Conservation (phyloP, 2,329 filamentous ascomycete species). For the Fusarium sambucinum region DNA sequence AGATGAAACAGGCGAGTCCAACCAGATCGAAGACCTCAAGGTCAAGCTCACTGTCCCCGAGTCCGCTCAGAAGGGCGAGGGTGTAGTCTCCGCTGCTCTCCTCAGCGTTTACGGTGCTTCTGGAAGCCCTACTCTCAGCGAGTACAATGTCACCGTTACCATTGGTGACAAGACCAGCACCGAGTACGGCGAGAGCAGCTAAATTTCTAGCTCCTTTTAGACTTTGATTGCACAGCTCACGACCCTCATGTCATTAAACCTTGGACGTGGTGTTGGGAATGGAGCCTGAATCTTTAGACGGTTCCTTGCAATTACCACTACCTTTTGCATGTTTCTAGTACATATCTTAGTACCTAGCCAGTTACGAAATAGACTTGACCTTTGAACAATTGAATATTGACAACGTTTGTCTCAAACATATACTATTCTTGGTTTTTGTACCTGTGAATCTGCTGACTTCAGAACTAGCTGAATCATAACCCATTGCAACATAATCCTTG, state of each 20-base stretch:
- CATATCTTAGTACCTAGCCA: slow-evolving; percentile 13
- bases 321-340: slow-evolving; percentile 7
- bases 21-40: slow-evolving; percentile 47
- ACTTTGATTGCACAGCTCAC: slow-evolving; percentile 5
- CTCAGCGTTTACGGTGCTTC: slow-evolving; percentile 50
- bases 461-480: neutral
- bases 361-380: slow-evolving; percentile 8
- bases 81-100: slow-evolving; percentile 46
- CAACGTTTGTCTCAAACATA: neutral
- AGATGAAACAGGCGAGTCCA: slow-evolving; percentile 7
- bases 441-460: neutral
- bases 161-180: slow-evolving; percentile 42
- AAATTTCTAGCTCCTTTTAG: neutral
- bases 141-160: slow-evolving; percentile 46
- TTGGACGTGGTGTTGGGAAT: slow-evolving; percentile 18
- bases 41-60: slow-evolving; percentile 47
- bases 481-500: neutral
- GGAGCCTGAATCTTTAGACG: slow-evolving; percentile 10
- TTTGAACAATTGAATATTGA: neutral
- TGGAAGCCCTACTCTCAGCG: slow-evolving; percentile 33
- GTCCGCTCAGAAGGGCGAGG: slow-evolving; percentile 37
- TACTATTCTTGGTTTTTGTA: too few relatives aligned
- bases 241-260: slow-evolving; percentile 4
- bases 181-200: slow-evolving; percentile 37
- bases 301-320: slow-evolving; percentile 1